Conservation (phyloP, 139 green algal species). For the Volvox africanus region DNA sequence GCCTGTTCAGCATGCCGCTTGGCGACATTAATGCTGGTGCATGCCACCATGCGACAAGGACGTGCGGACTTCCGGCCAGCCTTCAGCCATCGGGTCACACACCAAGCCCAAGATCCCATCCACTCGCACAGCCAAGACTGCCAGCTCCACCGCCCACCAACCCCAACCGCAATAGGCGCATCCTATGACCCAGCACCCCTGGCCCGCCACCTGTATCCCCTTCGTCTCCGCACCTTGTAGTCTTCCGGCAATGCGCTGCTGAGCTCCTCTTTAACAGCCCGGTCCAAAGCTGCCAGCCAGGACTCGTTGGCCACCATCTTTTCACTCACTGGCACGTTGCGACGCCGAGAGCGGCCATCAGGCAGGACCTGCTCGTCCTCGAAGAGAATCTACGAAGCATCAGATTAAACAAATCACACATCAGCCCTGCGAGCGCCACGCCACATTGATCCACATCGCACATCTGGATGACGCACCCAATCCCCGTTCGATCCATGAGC, state of each 20-base stretch:
- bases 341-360: constrained; percentile 51
- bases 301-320: constrained; percentile 58
- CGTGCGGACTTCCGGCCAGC: too few relatives aligned
- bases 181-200: not conserved
- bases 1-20: too few relatives aligned
- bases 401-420: too few relatives aligned
- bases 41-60: too few relatives aligned
- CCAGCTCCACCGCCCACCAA: not conserved
- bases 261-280: constrained; percentile 58
- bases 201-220: not conserved
- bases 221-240: constrained; percentile 47
- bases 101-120: not conserved
- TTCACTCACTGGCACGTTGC: constrained; percentile 57
- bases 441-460: too few relatives aligned
- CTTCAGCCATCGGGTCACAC: too few relatives aligned
- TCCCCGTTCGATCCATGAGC: too few relatives aligned
- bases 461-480: too few relatives aligned
- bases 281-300: constrained; percentile 48
- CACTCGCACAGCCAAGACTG: not conserved
- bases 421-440: too few relatives aligned
- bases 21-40: too few relatives aligned
- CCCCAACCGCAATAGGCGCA: not conserved
- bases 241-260: constrained; percentile 49
- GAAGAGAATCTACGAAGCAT: constrained; percentile 50
- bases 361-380: constrained; percentile 65